A percentile compares a stretch with the other conserved stretches of the same genome.
phyloP scores from a whole-genome alignment of 2,329 filamentous ascomycete genomes.

The Xylariaceae sp. region DNA sequence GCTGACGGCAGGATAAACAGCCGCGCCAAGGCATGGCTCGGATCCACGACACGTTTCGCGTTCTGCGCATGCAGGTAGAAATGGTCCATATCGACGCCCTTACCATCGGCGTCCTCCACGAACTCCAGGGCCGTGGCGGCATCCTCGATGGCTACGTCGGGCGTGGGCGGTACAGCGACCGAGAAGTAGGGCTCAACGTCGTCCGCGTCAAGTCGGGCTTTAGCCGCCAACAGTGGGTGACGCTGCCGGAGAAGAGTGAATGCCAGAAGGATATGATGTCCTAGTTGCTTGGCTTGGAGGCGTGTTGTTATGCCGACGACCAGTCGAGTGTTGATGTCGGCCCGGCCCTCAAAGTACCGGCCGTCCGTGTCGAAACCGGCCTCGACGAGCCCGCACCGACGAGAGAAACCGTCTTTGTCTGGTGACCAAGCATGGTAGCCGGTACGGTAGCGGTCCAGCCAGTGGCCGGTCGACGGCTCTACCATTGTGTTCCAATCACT shows the following conservation, averaged over 20 bases:
- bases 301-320: constrained; percentile 10
- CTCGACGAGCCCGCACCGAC: constrained; percentile 15
- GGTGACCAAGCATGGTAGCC: constrained; percentile 11
- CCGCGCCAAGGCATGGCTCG: constrained; percentile 12
- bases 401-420: constrained; percentile 1
- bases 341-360: constrained; percentile 17
- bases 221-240: constrained; percentile 14
- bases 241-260: constrained; percentile 17
- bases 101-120: constrained; percentile 1
- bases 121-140: constrained; percentile 7
- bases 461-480: too few species aligned
- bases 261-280: constrained; percentile 14
- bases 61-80: constrained; percentile 18
- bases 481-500: too few species aligned
- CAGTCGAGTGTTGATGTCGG: constrained; percentile 17
- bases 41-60: constrained; percentile 13
- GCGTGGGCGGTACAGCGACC: constrained; percentile 5
- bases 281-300: constrained; percentile 9
- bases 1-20: constrained; percentile 15
- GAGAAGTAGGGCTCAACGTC: constrained; percentile 14
- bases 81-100: constrained; percentile 9
- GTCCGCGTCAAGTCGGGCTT: constrained; percentile 6
- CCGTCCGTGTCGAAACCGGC: constrained; percentile 21
- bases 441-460: constrained; percentile 12
- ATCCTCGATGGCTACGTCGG: constrained; percentile 9